These are phyloP conservation scores for Hypoxylon perforatum DNA, from an alignment of 495 filamentous ascomycete species.

Conservation along the genomic window DNA sequence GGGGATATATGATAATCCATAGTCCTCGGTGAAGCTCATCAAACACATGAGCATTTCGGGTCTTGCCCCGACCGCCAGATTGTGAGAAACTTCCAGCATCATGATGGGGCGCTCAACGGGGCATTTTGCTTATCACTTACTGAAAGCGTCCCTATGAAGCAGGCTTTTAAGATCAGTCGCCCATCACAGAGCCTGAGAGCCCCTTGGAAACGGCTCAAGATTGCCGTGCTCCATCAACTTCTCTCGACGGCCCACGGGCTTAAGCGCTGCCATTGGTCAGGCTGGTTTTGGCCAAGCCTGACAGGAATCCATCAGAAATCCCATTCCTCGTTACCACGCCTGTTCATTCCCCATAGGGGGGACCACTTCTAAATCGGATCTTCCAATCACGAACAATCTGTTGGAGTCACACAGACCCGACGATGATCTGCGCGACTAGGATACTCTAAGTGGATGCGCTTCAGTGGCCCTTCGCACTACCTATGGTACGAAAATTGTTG, in stretches of 20 bases:
- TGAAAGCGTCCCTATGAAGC: conserved; percentile 42
- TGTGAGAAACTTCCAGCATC: conserved; percentile 32
- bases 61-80: conserved; percentile 41
- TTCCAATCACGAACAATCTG: conserved; percentile 33
- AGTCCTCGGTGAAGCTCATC: conserved; percentile 20
- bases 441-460: conserved; percentile 25
- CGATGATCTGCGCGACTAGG: conserved; percentile 37
- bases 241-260: conserved; percentile 21
- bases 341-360: conserved; percentile 39
- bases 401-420: conserved; percentile 36
- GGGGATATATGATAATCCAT: conserved; percentile 8
- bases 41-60: conserved; percentile 27
- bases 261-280: conserved; percentile 21
- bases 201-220: conserved; percentile 41
- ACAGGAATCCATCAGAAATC: conserved; percentile 42
- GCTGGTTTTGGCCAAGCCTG: conserved; percentile 33
- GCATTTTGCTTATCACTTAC: conserved; percentile 41
- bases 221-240: conserved; percentile 42
- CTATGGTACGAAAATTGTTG: background rate
- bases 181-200: conserved; percentile 43
- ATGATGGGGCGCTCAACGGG: conserved; percentile 39
- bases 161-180: conserved; percentile 45
- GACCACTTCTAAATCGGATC: conserved; percentile 31
- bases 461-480: conserved; percentile 17
- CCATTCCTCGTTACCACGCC: conserved; percentile 42